These are phyloP conservation scores for Aureobasidium melanogenum DNA, from an alignment of 2,329 filamentous ascomycete genomes.

Conservation along the genomic window DNA sequence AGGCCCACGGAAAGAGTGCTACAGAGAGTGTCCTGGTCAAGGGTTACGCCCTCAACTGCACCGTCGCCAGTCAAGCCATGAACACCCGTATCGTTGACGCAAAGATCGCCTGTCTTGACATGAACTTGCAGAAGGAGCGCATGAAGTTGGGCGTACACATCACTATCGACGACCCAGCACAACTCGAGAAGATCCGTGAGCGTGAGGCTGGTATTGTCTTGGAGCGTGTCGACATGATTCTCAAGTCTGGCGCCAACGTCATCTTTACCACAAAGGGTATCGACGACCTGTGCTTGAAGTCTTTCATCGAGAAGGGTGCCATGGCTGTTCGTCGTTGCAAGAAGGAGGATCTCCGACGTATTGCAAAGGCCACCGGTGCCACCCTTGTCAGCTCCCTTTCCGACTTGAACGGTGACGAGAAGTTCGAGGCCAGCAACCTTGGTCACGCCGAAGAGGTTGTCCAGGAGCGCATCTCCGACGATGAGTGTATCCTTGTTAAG, in stretches of 20 bases:
- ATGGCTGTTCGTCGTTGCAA: constrained; percentile 96
- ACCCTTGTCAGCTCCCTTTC: constrained; percentile 89
- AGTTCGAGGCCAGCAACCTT: constrained; percentile 82
- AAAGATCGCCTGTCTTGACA: constrained; percentile 93
- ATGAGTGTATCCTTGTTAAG: constrained; percentile 95
- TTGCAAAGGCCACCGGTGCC: constrained; percentile 91
- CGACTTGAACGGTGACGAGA: constrained; percentile 94
- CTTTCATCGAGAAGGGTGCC: constrained; percentile 86
- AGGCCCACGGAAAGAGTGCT: constrained; percentile 90
- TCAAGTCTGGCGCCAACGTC: constrained; percentile 95
- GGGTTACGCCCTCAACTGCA: constrained; percentile 97
- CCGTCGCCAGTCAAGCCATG: constrained; percentile 97
- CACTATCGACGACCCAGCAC: constrained; percentile 92
- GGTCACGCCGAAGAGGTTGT: constrained; percentile 90
- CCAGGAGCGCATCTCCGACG: constrained; percentile 98
- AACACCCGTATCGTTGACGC: constrained; percentile 83
- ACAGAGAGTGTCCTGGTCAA: constrained; percentile 85
- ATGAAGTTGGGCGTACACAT: constrained; percentile 99
- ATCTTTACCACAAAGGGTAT: constrained; percentile 97
- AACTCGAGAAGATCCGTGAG: constrained; percentile 93
- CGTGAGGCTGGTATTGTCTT: constrained; percentile 88
- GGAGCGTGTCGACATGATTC: constrained; percentile 91
- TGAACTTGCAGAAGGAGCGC: constrained; percentile 97
- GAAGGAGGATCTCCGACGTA: constrained; percentile 94
- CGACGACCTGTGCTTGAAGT: constrained; percentile 88